Evolutionary conservation across 73 alveolate genomes (phyloP), one percentile per base, ranked within the genome.

Genomic region (Paramecium octaurelia): DNA sequence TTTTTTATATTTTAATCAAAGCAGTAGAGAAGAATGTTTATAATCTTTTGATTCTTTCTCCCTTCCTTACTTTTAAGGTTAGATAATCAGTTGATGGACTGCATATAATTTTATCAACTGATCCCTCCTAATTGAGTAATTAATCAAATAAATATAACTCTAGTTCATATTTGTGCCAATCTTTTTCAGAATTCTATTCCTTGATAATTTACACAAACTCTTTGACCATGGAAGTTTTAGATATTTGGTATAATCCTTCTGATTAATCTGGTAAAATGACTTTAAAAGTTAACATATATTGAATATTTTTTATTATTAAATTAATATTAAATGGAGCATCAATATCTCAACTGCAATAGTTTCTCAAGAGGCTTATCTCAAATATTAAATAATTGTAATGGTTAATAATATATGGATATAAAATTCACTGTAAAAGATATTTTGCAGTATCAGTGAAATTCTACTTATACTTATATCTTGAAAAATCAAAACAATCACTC

Each of bases 401-500:
- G 9, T 54, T 16, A 6, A 3, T 23, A 54, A n/a, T 54, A 48
- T 48, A 48, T 48, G 0, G 23, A 48, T 48, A 12, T 12, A 12
- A 21, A 11, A 80, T 80, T 80, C 75, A 80, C 57, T 80, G n/a
- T 35, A 80, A 38, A 21, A 44, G 31, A 10, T 42, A 43, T 46
- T 42, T 80, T 43, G 64, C 57, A 8, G 46, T 24, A 23, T 80
- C 91, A 24, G 43, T 21, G 21, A 80, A 80, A 24, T 58, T 76
- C 21, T 88, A 36, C 31, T 88, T 88, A 42, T 58, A 88, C 21
- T 75, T 88, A 36, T 70, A 89, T 73, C 75, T 89, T 6, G 75
- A 77, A 71, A 89, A 89, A 50, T 89, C 91, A 50, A 70, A 89
- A 18, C 60, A 69, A 42, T 89, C 94, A 42, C 48, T 44, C 11